A percentile compares a stretch with the other conserved stretches of the same genome.
phyloP scores from a whole-genome alignment of 495 filamentous ascomycete species.

The Eremomyces bilateralis region DNA sequence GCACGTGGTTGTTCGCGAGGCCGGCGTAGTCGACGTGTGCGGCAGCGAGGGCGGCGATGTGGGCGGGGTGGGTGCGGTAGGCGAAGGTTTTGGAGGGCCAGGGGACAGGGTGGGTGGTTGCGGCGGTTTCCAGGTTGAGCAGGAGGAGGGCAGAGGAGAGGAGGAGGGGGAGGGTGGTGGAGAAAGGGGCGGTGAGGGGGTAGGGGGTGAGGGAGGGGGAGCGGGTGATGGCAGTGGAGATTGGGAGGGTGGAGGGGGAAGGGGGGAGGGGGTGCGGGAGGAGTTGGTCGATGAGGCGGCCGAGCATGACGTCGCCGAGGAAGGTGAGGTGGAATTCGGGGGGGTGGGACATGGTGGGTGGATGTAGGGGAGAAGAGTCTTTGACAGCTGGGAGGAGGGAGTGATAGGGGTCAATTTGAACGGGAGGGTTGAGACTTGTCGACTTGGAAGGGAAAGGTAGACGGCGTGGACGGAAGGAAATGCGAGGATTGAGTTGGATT shows the following conservation, averaged over 20 bases:
- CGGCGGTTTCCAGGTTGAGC: slow-evolving; percentile 25
- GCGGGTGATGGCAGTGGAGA: slow-evolving; percentile 7
- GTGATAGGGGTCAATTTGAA: too few relatives aligned
- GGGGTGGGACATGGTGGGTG: too few relatives aligned
- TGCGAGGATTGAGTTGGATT: too few relatives aligned
- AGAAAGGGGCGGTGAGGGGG: slow-evolving; percentile 17
- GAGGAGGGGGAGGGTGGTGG: slow-evolving; percentile 18
- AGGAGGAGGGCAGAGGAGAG: slow-evolving; percentile 16
- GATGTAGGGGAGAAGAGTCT: too few relatives aligned
- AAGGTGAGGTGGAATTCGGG: slow-evolving; percentile 17
- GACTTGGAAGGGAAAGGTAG: too few relatives aligned
- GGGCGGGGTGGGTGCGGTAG: slow-evolving; percentile 24
- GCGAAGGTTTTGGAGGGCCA: slow-evolving; percentile 25
- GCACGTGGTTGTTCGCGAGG: slow-evolving; percentile 23
- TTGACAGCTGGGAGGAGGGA: too few relatives aligned
- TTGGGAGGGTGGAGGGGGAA: slow-evolving; percentile 13
- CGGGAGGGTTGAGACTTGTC: too few relatives aligned
- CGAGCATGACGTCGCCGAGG: slow-evolving; percentile 25
- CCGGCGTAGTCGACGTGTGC: slow-evolving; percentile 18
- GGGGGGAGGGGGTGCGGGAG: slow-evolving; percentile 17
- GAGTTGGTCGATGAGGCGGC: slow-evolving; percentile 23
- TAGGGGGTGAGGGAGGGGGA: slow-evolving; percentile 12
- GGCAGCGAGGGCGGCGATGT: slow-evolving; percentile 15
- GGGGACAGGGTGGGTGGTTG: slow-evolving; percentile 13
- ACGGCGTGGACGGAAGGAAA: too few relatives aligned